Evolutionary conservation across 192 early-diverging fungal species (phyloP).

Genomic region (Allomyces macrogynus): DNA sequence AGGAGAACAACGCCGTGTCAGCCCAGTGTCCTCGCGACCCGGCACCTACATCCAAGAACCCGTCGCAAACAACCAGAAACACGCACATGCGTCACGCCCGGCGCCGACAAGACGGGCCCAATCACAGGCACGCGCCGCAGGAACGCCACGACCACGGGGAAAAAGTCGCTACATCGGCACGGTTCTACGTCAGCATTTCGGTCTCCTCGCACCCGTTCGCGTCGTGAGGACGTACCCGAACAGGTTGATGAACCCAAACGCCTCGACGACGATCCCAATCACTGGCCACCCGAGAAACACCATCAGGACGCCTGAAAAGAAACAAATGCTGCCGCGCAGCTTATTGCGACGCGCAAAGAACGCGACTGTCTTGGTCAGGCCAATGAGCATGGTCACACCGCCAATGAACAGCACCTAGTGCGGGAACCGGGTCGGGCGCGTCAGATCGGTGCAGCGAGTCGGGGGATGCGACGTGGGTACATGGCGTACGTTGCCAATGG

Average conservation of each 20-base stretch:
- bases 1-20: no score
- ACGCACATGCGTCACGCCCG: conserved; percentile 52
- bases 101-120: conserved; percentile 65
- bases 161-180: conserved; percentile 82
- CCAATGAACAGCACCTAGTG: conserved; percentile 67
- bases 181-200: not conserved
- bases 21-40: no score
- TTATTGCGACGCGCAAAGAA: conserved; percentile 78
- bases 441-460: not conserved
- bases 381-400: conserved; percentile 78
- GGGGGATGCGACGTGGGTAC: not conserved
- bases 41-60: not conserved
- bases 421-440: not conserved
- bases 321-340: conserved; percentile 67
- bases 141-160: conserved; percentile 77
- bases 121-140: conserved; percentile 74
- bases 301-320: conserved; percentile 69
- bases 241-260: conserved; percentile 89
- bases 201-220: no score
- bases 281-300: conserved; percentile 82
- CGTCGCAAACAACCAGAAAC: no score
- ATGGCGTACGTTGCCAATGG: conserved; percentile 80
- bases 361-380: conserved; percentile 58
- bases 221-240: conserved; percentile 62
- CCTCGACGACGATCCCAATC: conserved; percentile 69